Evolutionary conservation across 1,139 yeast genomes (phyloP).

Genomic region (Lodderomyces beijingensis): DNA sequence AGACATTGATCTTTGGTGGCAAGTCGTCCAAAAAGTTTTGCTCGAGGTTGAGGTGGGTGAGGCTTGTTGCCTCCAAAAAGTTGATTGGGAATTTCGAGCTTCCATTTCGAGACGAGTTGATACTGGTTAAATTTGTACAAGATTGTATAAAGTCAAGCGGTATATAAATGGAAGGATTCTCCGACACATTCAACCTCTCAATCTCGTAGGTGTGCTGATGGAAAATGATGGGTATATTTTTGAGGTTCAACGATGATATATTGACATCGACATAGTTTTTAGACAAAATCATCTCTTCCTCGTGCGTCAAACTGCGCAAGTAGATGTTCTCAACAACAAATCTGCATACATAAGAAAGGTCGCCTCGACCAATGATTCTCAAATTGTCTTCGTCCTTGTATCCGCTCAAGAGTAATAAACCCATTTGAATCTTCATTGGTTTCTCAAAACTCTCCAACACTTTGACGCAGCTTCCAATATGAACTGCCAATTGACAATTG

Average conservation of each 20-base stretch:
- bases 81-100: constrained; percentile 71
- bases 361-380: constrained; percentile 81
- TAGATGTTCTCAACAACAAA: constrained; percentile 74
- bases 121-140: constrained; percentile 63
- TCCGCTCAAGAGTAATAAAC: constrained; percentile 72
- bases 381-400: constrained; percentile 72
- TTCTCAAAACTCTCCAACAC: constrained; percentile 68
- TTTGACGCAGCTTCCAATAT: constrained; percentile 76
- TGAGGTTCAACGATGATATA: constrained; percentile 68
- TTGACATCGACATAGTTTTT: constrained; percentile 74
- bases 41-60: constrained; percentile 71
- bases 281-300: constrained; percentile 60
- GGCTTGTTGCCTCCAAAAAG: constrained; percentile 61
- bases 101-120: constrained; percentile 71
- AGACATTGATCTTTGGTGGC: constrained; percentile 54
- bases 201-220: constrained; percentile 82
- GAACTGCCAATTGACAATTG: constrained; percentile 75
- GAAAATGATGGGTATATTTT: constrained; percentile 79
- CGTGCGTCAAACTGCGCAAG: constrained; percentile 62
- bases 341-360: constrained; percentile 79
- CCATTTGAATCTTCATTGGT: constrained; percentile 76
- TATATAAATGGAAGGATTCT: constrained; percentile 79
- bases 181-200: constrained; percentile 76
- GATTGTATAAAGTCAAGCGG: constrained; percentile 86
- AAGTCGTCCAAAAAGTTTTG: constrained; percentile 68